phyloP scores from a whole-genome alignment of 805 yeast species.

The Saturnispora galanensis region DNA sequence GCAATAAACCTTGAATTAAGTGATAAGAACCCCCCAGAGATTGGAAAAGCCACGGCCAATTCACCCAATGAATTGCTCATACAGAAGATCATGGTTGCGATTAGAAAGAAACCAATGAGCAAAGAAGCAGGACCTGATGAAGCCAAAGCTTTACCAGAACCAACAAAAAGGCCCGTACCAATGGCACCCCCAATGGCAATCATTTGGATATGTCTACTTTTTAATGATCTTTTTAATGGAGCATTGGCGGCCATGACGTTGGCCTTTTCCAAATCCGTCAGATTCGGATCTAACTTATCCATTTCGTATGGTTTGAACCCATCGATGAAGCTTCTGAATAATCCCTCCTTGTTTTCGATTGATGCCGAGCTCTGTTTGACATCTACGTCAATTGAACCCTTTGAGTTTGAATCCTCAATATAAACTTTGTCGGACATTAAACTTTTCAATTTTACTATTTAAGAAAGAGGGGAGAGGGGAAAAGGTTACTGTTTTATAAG shows the following conservation, averaged over 20 bases:
- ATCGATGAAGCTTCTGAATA: slow-evolving; percentile 14
- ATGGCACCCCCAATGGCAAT: slow-evolving; percentile 73
- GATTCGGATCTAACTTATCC: slow-evolving; percentile 31
- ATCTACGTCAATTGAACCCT: background rate
- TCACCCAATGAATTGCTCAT: slow-evolving; percentile 56
- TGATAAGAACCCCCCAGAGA: slow-evolving; percentile 45
- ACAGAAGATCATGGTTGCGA: slow-evolving; percentile 47
- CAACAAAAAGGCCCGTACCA: slow-evolving; percentile 71
- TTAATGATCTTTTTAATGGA: slow-evolving; percentile 38
- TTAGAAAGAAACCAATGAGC: slow-evolving; percentile 45
- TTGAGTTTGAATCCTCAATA: too few relatives aligned
- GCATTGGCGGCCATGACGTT: slow-evolving; percentile 33
- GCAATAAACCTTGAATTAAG: slow-evolving; percentile 48
- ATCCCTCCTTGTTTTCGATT: slow-evolving; percentile 2
- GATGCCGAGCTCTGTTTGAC: too few relatives aligned
- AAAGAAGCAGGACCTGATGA: slow-evolving; percentile 62
- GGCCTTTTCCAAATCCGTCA: slow-evolving; percentile 32
- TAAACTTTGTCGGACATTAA: too few relatives aligned
- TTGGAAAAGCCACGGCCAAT: slow-evolving; percentile 47
- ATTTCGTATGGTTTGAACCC: slow-evolving; percentile 19
- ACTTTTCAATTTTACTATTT: too few relatives aligned
- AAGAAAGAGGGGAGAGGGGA: too few relatives aligned
- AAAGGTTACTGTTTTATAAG: background rate
- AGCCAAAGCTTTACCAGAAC: slow-evolving; percentile 49
- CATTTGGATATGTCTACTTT: slow-evolving; percentile 60